These are phyloP conservation scores for Parascedosporium putredinis DNA, from an alignment of 2,329 filamentous ascomycete genomes.

Conservation along the genomic window DNA sequence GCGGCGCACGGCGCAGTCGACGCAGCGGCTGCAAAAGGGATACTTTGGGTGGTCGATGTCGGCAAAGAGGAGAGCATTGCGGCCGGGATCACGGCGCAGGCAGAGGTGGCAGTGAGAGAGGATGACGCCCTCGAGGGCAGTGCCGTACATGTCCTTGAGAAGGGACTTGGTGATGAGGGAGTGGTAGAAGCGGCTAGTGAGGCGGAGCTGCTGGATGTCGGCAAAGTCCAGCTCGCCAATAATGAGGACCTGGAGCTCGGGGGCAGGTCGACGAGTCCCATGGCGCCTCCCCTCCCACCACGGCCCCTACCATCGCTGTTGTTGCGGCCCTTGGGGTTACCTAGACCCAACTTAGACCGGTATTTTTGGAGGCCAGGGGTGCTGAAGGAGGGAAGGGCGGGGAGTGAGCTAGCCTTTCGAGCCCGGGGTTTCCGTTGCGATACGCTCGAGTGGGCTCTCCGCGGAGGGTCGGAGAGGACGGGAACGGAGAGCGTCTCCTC, in stretches of 20 bases:
- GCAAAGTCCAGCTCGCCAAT: slow-evolving; percentile 30
- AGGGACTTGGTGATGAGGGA: slow-evolving; percentile 23
- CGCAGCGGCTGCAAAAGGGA: slow-evolving; percentile 28
- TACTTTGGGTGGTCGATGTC: slow-evolving; percentile 20
- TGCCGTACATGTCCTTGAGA: slow-evolving; percentile 21
- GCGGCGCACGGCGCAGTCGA: slow-evolving; percentile 25
- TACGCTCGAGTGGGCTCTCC: neutral
- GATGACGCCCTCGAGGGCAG: slow-evolving; percentile 18
- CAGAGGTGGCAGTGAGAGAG: slow-evolving; percentile 30
- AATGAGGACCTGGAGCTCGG: slow-evolving; percentile 31
- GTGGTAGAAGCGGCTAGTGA: slow-evolving; percentile 28
- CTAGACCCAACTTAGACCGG: neutral
- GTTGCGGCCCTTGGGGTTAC: no score
- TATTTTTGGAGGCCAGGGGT: neutral
- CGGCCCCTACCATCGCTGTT: neutral
- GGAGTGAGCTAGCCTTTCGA: neutral
- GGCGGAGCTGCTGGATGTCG: slow-evolving; percentile 30
- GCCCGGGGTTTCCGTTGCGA: neutral
- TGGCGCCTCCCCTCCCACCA: neutral
- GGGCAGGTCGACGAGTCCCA: slow-evolving; percentile 23
- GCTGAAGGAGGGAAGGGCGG: neutral
- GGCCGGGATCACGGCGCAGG: slow-evolving; percentile 22
- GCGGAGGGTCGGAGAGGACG: neutral
- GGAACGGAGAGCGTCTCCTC: neutral
- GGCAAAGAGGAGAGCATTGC: slow-evolving; percentile 22